Conservation (phyloP, 2,329 filamentous ascomycete species). For the Cadophora sp. region DNA sequence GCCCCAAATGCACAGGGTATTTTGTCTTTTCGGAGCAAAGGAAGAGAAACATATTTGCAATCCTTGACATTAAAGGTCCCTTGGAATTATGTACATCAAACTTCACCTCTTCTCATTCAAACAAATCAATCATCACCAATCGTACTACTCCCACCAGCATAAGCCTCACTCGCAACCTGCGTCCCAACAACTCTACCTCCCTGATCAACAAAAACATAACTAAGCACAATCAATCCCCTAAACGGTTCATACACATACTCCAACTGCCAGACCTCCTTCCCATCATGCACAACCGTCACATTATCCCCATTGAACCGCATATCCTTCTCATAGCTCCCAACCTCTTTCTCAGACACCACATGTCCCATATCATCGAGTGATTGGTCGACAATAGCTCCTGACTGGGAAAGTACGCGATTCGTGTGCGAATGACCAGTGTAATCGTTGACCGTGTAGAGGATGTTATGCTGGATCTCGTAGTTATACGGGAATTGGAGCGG, state of each 20-base stretch:
- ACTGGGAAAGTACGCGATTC: conserved; percentile 62
- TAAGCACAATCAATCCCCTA: conserved; percentile 52
- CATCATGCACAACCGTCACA: conserved; percentile 53
- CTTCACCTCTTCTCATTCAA: background rate
- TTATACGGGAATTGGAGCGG: conserved; percentile 6
- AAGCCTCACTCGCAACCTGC: conserved; percentile 58
- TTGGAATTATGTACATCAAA: background rate
- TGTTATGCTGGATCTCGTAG: conserved; percentile 61
- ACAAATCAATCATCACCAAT: conserved; percentile 46
- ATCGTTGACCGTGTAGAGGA: conserved; percentile 67
- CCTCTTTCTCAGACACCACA: conserved; percentile 51
- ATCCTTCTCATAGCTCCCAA: conserved; percentile 57
- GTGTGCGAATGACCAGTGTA: conserved; percentile 62
- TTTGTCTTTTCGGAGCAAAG: too few species aligned
- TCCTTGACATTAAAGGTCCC: background rate
- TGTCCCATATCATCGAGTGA: conserved; percentile 60
- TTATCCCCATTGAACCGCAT: conserved; percentile 64
- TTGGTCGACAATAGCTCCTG: conserved; percentile 61
- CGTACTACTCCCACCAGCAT: conserved; percentile 59
- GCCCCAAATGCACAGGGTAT: too few species aligned
- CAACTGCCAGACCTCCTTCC: conserved; percentile 55
- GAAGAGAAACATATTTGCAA: too few species aligned
- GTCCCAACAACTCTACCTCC: conserved; percentile 57
- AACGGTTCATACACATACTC: conserved; percentile 62
- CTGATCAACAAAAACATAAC: conserved; percentile 56